Conservation (phyloP, 2,329 filamentous ascomycete species). For the Simplicillium sp. region DNA sequence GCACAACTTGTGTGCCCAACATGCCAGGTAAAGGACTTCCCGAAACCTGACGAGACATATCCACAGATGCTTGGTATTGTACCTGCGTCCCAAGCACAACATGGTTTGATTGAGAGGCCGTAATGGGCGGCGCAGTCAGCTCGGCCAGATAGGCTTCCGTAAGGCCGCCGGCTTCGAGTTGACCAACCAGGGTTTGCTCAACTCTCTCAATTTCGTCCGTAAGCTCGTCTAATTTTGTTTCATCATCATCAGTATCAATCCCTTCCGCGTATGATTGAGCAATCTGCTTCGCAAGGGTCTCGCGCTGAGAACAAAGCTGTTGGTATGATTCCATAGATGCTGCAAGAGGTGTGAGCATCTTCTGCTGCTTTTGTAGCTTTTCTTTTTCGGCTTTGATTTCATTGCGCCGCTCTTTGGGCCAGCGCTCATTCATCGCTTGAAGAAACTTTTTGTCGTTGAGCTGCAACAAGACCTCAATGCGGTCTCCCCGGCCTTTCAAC, state of each 20-base stretch:
- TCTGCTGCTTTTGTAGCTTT: slow-evolving; percentile 33
- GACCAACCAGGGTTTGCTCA: slow-evolving; percentile 30
- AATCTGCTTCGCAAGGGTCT: slow-evolving; percentile 36
- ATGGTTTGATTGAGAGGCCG: slow-evolving; percentile 8
- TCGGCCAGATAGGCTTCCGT: slow-evolving; percentile 29
- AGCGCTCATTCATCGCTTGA: slow-evolving; percentile 35
- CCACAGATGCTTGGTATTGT: slow-evolving; percentile 15
- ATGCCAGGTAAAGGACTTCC: slow-evolving; percentile 20
- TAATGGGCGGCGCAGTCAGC: slow-evolving; percentile 6
- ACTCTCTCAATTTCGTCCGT: slow-evolving; percentile 32
- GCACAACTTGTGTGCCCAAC: slow-evolving; percentile 36
- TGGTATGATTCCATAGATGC: slow-evolving; percentile 32
- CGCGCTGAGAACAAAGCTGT: slow-evolving; percentile 30
- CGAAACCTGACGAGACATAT: slow-evolving; percentile 22
- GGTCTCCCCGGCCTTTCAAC: slow-evolving; percentile 24
- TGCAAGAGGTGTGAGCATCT: slow-evolving; percentile 29
- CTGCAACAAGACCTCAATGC: slow-evolving; percentile 31
- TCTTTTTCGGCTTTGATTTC: slow-evolving; percentile 41
- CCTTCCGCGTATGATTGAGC: slow-evolving; percentile 40
- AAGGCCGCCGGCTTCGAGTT: slow-evolving; percentile 34
- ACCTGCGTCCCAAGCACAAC: slow-evolving; percentile 37
- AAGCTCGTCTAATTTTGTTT: slow-evolving; percentile 38
- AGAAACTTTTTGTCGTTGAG: slow-evolving; percentile 39
- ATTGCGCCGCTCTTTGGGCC: slow-evolving; percentile 32
- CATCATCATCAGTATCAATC: slow-evolving; percentile 41